Base-by-base conservation (phyloP, 2,329 filamentous ascomycete species). In the Lachnellula hyalina region DNA sequence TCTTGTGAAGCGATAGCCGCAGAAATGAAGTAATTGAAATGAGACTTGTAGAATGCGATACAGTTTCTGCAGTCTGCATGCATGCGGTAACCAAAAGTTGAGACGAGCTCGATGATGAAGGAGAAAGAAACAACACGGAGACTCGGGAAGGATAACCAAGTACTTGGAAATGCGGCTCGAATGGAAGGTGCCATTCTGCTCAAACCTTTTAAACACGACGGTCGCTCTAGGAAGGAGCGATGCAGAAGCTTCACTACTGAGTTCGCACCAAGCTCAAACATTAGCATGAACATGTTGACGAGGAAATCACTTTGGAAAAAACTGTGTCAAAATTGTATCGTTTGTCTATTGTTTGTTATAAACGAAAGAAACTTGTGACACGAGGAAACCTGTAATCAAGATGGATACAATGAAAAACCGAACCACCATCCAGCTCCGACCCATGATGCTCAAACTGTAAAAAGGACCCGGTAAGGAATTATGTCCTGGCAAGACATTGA, bases 101-200 rank as follows among this genome's bases (percentile, higher is more conserved):
- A 61, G 54, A 58, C 49, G 53, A 60, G 45, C 44, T 51, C 47
- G 25, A 54, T 47, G 47, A 53, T 47, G 47, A 53, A 54, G 50
- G 47, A 73, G 75, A 6, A 75, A 74, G 65, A 74, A 72, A 55
- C 41, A 12, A 12, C 7, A 44, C 19, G 68, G 66, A 19, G 68
- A 67, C 54, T 62, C 63, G 41, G 58, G 62, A 47, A 54, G 48
- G 23, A 14, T 15, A 19, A 23, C 7, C 6, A 19, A n/a, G 17
- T 17, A 44, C 17, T 12, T 12, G 17, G 17, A 44, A 11, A 11
- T 17, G 41, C 2, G 17, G 11, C 11, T 23, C 8, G 19, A 19
- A 44, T 8, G 19, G 41, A 12, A 44, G 11, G 19, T 17, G 12
- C 12, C 1, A 14, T 19, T 25, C 41, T 11, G 50, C 23, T 8